Base-by-base conservation (phyloP, 192 early-diverging fungal genomes). In the Umbelopsis sp. region DNA sequence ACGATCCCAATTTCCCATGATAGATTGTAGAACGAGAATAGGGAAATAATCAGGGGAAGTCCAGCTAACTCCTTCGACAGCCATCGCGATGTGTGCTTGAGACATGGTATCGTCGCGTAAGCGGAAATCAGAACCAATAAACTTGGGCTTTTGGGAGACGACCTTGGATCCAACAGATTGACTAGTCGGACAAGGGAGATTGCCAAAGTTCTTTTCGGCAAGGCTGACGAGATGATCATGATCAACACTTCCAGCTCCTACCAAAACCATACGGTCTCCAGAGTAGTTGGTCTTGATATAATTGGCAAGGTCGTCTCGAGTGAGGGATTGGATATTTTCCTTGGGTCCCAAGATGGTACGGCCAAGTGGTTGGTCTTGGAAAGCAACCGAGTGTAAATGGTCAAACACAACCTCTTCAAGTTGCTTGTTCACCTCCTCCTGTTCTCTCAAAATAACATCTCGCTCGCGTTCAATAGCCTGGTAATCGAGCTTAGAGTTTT, bases 401-500 rank as follows among this genome's bases (percentile, higher is more conserved):
- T 99, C 97, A 83, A 99, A 99, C 65, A 97, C 95, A 34, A 97
- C 96, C 81, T 98, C 95, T 77, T 98, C 96, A 82, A 94, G 90
- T 69, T 95, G 86, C 83, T 95, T 95, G 65, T 93, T 88, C 36
- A 90, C 88, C 71, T 91, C 88, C 76, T 96, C 91, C 71, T 95
- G 89, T 86, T 98, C 95, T 69, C 94, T 86, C 77, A 95, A 82
- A 73, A 99, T 97, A 65, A 96, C 93, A 72, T 94, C 93, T 74
- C 97, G 95, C 85, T 95, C 94, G 68, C 94, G 93, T 78, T 96
- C 94, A 70, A 99, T 93, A 66, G 94, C 93, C n/a, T 85, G 79
- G 68, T 85, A 80, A 77, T 83, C 88, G 69, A 97, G 83, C 56
- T 86, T 96, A 29, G 93, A 94, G 87, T 94, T 90, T 74, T 96